Evolutionary conservation across 345 rosid genomes (phyloP).

Genomic region (rapeseed (Brassica napus)): Da-Ae NC_063436.1:5457001-5457500

Average conservation of each 20-base stretch:
- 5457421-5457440: neutral
- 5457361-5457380: neutral
- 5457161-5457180: conserved; percentile 25
- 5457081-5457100: conserved; percentile 20
- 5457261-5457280: conserved; percentile 2
- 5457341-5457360: neutral
- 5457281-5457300: neutral
- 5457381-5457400: neutral
- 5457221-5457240: neutral
- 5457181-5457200: neutral
- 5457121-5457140: conserved; percentile 9
- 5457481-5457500: neutral
- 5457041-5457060: neutral
- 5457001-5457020: conserved; percentile 15
- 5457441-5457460: neutral
- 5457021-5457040: neutral
- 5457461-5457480: neutral
- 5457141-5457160: conserved; percentile 16
- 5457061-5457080: neutral
- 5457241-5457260: conserved; percentile 1
- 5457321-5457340: neutral
- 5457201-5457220: conserved; percentile 10
- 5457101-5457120: conserved; percentile 24
- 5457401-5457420: neutral
- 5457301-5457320: neutral